Conservation (phyloP, 2,329 filamentous ascomycete genomes). For the Teratosphaeriaceae sp. region DNA sequence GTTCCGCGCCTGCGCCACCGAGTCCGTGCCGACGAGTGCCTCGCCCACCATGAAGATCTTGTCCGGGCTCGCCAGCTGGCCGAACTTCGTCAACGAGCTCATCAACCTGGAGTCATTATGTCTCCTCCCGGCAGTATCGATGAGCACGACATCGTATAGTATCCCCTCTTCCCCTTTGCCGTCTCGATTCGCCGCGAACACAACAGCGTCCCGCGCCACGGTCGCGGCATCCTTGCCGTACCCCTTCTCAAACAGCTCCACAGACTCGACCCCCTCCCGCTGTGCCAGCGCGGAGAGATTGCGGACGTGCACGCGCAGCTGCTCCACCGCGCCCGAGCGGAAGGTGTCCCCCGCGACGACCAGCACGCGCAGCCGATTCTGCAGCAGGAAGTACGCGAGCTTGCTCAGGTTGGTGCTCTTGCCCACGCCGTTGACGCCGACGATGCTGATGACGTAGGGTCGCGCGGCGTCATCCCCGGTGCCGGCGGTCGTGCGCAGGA, state of each 20-base stretch:
- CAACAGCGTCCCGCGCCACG: constrained; percentile 90
- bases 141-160: constrained; percentile 82
- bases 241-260: constrained; percentile 93
- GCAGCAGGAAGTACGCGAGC: constrained; percentile 94
- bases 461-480: constrained; percentile 60
- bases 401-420: constrained; percentile 98
- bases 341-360: constrained; percentile 96
- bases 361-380: constrained; percentile 94
- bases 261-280: constrained; percentile 70
- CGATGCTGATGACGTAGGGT: constrained; percentile 96
- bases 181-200: constrained; percentile 55
- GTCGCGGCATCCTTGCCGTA: constrained; percentile 97
- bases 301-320: constrained; percentile 88
- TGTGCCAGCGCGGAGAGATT: constrained; percentile 84
- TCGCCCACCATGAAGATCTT: constrained; percentile 97
- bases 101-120: constrained; percentile 96
- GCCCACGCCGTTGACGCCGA: constrained; percentile 95
- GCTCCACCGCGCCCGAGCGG: constrained; percentile 92
- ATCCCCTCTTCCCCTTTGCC: constrained; percentile 33
- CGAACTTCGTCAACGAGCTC: constrained; percentile 95
- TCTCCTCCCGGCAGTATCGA: constrained; percentile 88
- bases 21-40: constrained; percentile 92
- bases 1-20: constrained; percentile 89
- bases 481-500: constrained; percentile 66
- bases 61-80: constrained; percentile 89